A percentile compares a stretch with the other conserved stretches of the same genome.
Evolutionary conservation across 768 basidiomycete species (phyloP).

Genomic region (Mycena latifolia): DNA sequence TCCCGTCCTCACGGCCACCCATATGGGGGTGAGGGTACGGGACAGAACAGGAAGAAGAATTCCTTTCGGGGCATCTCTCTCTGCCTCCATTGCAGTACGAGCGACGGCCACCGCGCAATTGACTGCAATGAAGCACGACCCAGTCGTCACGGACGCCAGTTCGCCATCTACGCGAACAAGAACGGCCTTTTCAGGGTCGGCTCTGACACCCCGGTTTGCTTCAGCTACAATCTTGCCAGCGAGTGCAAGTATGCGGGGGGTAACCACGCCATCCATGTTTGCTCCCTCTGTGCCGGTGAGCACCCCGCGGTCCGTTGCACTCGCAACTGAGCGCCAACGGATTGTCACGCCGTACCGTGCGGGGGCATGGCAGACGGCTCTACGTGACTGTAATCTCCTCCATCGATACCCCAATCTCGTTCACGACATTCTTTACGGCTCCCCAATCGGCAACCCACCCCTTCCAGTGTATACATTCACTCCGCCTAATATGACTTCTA

Average conservation of each 20-base stretch:
- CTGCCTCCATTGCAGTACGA: conserved; percentile 18
- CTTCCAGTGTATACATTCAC: conserved; percentile 18
- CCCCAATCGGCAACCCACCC: conserved; percentile 27
- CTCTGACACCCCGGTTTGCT: too few relatives aligned
- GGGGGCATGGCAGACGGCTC: conserved; percentile 17
- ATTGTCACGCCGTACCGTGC: conserved; percentile 28
- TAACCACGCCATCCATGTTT: conserved; percentile 11
- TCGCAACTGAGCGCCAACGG: conserved; percentile 17
- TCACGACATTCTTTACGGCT: conserved; percentile 26
- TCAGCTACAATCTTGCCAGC: too few relatives aligned
- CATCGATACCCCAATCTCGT: conserved; percentile 24
- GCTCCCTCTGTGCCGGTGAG: conserved; percentile 14
- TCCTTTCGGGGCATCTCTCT: background rate
- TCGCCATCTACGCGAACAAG: too few relatives aligned
- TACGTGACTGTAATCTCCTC: conserved; percentile 24
- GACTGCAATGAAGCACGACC: too few relatives aligned
- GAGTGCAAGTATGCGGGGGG: background rate
- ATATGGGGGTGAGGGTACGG: too few relatives aligned
- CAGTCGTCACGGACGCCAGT: too few relatives aligned
- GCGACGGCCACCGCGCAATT: conserved; percentile 8
- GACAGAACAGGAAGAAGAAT: too few relatives aligned
- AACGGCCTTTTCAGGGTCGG: too few relatives aligned
- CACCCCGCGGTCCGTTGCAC: conserved; percentile 9
- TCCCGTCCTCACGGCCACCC: too few relatives aligned
- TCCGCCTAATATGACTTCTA: conserved; percentile 25